phyloP scores from a whole-genome alignment of 345 rosid species.

The Salix caprea region DNA sequence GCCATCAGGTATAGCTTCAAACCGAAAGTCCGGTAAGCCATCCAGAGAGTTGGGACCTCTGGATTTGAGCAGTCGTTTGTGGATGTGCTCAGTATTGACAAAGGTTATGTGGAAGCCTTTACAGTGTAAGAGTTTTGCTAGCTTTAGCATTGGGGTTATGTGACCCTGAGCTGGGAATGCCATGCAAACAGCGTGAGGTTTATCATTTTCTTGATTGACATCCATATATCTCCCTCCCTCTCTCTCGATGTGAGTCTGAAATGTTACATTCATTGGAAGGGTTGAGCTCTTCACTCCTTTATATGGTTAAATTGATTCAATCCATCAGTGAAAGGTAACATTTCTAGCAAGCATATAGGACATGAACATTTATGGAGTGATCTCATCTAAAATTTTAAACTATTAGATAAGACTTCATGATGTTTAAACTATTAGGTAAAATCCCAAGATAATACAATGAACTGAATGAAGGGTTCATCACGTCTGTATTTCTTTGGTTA shows the following conservation, averaged over 20 bases:
- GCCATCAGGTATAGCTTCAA: conserved; percentile 1
- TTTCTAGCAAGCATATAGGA: no score
- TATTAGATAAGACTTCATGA: no score
- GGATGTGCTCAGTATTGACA: conserved; percentile 16
- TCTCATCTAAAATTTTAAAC: no score
- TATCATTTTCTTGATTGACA: background rate
- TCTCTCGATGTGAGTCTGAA: background rate
- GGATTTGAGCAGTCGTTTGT: background rate
- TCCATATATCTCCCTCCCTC: background rate
- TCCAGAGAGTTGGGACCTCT: background rate
- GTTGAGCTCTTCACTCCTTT: background rate
- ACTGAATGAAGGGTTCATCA: background rate
- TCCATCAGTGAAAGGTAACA: no score
- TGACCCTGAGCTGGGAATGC: conserved; percentile 40
- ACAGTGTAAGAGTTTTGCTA: conserved; percentile 28
- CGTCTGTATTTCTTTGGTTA: background rate
- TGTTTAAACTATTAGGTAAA: no score
- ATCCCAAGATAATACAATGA: no score
- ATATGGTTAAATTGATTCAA: background rate
- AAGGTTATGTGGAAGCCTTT: conserved; percentile 33
- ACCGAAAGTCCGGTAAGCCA: background rate
- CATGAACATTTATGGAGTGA: no score
- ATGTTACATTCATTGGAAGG: background rate
- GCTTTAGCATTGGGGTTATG: conserved; percentile 27
- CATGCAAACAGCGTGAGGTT: conserved; percentile 26